Percentiles rank a stretch among this genome's conserved stretches.
Evolutionary conservation across 2,329 filamentous ascomycete species (phyloP).

Genomic region (Trichoderma sp.): DNA sequence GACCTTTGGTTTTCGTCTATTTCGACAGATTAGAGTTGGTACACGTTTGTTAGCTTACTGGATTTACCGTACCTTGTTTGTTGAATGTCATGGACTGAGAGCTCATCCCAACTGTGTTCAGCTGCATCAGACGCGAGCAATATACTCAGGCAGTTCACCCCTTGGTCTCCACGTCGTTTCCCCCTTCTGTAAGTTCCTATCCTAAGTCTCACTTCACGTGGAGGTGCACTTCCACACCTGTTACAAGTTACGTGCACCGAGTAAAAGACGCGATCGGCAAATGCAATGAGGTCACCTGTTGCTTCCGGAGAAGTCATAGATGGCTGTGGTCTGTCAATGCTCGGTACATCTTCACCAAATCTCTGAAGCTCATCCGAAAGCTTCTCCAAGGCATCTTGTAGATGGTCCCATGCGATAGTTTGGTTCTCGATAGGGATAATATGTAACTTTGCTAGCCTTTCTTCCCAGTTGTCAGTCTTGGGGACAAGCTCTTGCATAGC

Average conservation of each 20-base stretch:
- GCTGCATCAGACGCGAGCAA: not conserved
- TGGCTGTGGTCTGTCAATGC: not conserved
- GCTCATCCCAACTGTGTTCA: not conserved
- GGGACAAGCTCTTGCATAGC: not conserved
- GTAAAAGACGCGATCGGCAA: not conserved
- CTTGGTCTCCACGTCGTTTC: not conserved
- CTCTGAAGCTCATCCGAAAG: not conserved
- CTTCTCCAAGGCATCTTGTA: not conserved
- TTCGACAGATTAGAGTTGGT: not conserved
- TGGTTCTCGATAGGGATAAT: not conserved
- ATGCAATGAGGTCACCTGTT: not conserved
- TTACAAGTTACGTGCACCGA: not conserved
- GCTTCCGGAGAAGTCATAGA: not conserved
- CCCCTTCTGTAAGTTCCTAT: not conserved
- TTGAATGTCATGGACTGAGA: not conserved
- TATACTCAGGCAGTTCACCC: not conserved
- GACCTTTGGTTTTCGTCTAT: not conserved
- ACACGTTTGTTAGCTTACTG: not conserved
- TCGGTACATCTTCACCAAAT: not conserved
- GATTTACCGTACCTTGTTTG: too few species aligned
- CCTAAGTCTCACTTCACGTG: not conserved
- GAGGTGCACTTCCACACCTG: not conserved
- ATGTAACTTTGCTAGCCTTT: not conserved
- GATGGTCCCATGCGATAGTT: not conserved
- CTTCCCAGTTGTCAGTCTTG: not conserved